Evolutionary conservation across 495 filamentous ascomycete genomes (phyloP).

Genomic region (Collariella sp.): DNA sequence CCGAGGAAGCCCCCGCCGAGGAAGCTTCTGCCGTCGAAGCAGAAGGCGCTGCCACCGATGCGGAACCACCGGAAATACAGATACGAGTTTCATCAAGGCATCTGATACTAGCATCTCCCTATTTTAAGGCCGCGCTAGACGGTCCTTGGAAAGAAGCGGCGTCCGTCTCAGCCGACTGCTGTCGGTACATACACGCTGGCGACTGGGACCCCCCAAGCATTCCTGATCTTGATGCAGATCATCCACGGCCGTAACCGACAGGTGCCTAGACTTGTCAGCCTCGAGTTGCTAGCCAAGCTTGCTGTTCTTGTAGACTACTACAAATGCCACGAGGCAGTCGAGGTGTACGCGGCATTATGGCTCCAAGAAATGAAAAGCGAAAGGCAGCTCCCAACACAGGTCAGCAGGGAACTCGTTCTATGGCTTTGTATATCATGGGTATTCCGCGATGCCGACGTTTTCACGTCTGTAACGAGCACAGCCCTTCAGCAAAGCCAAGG

Average conservation of each 20-base stretch:
- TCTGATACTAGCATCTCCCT: background rate
- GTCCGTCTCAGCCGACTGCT: background rate
- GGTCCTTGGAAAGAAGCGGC: background rate
- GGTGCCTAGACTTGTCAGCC: conserved; percentile 12
- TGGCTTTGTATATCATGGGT: conserved; percentile 11
- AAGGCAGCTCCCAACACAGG: conserved; percentile 9
- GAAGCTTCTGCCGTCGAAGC: background rate
- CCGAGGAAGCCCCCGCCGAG: background rate
- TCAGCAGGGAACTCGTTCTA: conserved; percentile 21
- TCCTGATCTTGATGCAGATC: background rate
- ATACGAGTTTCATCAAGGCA: background rate
- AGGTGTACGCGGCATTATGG: conserved; percentile 33
- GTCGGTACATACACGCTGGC: background rate
- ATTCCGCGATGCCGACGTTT: background rate
- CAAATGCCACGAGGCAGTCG: conserved; percentile 30
- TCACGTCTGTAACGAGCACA: background rate
- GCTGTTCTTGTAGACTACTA: conserved; percentile 44
- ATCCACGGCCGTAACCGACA: background rate
- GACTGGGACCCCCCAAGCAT: background rate
- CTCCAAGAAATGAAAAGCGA: conserved; percentile 14
- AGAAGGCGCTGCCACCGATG: background rate
- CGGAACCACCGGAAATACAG: background rate
- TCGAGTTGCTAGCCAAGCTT: conserved; percentile 40
- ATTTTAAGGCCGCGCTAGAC: background rate
- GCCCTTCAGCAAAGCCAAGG: conserved; percentile 4